Evolutionary conservation across 164 flowering plant species (phyloP).

Genomic region (Magnolia officinalis): DNA sequence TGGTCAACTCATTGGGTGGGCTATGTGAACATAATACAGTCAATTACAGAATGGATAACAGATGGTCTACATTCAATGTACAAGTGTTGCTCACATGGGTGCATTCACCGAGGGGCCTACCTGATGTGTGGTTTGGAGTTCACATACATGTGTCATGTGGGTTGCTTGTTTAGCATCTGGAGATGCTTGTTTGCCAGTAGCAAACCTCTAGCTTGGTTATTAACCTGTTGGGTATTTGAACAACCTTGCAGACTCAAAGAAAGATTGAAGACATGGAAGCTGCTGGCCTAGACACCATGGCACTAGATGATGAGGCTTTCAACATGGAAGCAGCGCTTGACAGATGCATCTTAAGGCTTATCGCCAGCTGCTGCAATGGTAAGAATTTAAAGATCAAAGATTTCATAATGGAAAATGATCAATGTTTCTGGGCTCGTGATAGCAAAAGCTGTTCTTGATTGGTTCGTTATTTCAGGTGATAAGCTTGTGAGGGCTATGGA

Average conservation of each 20-base stretch:
- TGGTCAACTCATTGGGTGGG: too few relatives aligned
- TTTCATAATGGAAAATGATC: not conserved
- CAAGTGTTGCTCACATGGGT: too few relatives aligned
- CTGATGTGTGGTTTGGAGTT: not conserved
- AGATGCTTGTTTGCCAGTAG: not conserved
- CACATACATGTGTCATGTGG: not conserved
- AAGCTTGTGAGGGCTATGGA: slow-evolving; percentile 62
- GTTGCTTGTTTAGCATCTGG: not conserved
- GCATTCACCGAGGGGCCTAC: too few relatives aligned
- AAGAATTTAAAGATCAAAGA: slow-evolving; percentile 15
- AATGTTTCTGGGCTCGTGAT: too few relatives aligned
- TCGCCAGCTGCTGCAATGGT: slow-evolving; percentile 94
- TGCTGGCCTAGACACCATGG: slow-evolving; percentile 47
- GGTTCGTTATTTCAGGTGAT: too few relatives aligned
- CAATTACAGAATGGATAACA: not conserved
- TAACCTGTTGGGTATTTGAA: not conserved
- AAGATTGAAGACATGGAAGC: slow-evolving; percentile 53
- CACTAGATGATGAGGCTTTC: slow-evolving; percentile 80
- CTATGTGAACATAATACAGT: too few relatives aligned
- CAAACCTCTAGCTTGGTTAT: not conserved
- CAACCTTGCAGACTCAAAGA: slow-evolving; percentile 50
- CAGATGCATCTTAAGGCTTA: slow-evolving; percentile 83
- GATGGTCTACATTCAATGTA: not conserved
- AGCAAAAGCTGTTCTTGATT: too few relatives aligned
- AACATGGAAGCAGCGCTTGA: slow-evolving; percentile 73